phyloP scores from a whole-genome alignment of 768 basidiomycete genomes.

The Boletellus emodensis region DNA sequence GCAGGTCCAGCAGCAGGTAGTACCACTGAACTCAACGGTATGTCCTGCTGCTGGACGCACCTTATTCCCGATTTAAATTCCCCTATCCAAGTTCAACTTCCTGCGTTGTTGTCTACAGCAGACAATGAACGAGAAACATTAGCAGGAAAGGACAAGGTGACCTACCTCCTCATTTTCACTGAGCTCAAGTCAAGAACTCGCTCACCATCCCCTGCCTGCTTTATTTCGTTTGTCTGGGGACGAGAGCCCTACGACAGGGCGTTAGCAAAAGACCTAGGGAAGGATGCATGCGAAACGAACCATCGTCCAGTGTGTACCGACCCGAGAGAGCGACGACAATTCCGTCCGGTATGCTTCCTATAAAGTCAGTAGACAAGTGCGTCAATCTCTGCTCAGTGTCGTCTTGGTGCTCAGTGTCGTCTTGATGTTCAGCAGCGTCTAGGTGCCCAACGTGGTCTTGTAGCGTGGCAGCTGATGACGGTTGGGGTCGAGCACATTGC shows the following conservation, averaged over 20 bases:
- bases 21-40: constrained; percentile 5
- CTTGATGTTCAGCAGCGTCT: not conserved
- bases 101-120: not conserved
- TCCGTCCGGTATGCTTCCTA: not conserved
- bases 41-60: constrained; percentile 22
- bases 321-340: not conserved
- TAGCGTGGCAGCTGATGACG: not conserved
- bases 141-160: no score
- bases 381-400: not conserved
- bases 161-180: not conserved
- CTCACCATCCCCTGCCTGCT: not conserved
- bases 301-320: not conserved
- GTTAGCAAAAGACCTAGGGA: not conserved
- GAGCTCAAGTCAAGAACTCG: no score
- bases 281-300: not conserved
- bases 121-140: not conserved
- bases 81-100: no score
- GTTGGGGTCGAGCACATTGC: not conserved
- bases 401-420: not conserved
- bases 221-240: not conserved
- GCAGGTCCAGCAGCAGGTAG: constrained; percentile 18
- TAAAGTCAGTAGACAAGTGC: not conserved
- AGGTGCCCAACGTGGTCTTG: not conserved
- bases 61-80: constrained; percentile 9
- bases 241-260: not conserved